phyloP scores from a whole-genome alignment of 2,329 filamentous ascomycete species.

The Fusarium redolens region DNA sequence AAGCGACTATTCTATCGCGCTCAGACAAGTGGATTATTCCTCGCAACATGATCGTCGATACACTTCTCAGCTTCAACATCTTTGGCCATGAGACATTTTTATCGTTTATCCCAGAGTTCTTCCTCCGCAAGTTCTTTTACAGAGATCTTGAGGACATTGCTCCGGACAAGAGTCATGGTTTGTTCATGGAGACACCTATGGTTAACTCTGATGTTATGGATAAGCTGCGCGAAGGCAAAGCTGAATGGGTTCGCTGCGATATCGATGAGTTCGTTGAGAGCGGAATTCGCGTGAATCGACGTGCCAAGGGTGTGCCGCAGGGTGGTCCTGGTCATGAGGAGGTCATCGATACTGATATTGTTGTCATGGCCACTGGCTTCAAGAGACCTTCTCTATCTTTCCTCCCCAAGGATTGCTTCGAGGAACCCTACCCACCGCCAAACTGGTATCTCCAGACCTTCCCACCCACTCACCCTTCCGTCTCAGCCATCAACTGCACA shows the following conservation, averaged over 20 bases:
- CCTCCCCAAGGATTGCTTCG: conserved; percentile 78
- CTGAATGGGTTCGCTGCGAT: conserved; percentile 85
- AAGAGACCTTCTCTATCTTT: conserved; percentile 79
- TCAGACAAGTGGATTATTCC: conserved; percentile 92
- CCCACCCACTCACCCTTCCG: conserved; percentile 76
- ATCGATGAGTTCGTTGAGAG: conserved; percentile 72
- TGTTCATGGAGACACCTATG: conserved; percentile 90
- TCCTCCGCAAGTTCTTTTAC: conserved; percentile 85
- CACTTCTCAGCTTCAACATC: conserved; percentile 80
- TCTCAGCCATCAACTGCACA: conserved; percentile 86
- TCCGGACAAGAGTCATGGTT: conserved; percentile 69
- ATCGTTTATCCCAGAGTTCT: conserved; percentile 80
- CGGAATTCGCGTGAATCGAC: conserved; percentile 77
- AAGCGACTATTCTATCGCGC: conserved; percentile 78
- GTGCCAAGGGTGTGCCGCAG: conserved; percentile 77
- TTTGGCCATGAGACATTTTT: conserved; percentile 81
- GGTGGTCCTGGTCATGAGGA: conserved; percentile 77
- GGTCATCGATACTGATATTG: conserved; percentile 77
- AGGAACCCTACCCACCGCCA: conserved; percentile 79
- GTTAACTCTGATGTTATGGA: conserved; percentile 85
- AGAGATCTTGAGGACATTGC: conserved; percentile 80
- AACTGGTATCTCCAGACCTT: conserved; percentile 93
- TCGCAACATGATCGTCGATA: conserved; percentile 79
- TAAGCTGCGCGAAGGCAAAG: conserved; percentile 76
- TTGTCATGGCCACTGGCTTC: conserved; percentile 87